A percentile compares a stretch with the other conserved stretches of the same genome.
These are phyloP conservation scores for Suaeda aralocaspica DNA, from an alignment of 148 eudicot genomes.

Conservation along the genomic window DNA sequence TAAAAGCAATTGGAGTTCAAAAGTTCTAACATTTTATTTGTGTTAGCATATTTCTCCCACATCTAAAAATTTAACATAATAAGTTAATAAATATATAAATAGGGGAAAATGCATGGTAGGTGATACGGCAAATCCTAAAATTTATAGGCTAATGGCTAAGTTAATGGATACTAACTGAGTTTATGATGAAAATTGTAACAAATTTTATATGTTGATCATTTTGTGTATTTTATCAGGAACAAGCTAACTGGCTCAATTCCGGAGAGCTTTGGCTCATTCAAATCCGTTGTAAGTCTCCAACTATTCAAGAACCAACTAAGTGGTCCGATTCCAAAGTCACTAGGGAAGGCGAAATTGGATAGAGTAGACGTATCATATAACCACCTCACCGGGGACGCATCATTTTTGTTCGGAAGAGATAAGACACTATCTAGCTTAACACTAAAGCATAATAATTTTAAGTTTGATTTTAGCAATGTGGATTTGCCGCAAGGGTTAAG, in stretches of 20 bases:
- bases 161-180: too few relatives aligned
- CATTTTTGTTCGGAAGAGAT: slow-evolving; percentile 11
- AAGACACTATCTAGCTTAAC: neutral
- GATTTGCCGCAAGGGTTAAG: slow-evolving; percentile 23
- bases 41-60: too few relatives aligned
- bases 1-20: too few relatives aligned
- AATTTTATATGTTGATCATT: too few relatives aligned
- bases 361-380: slow-evolving; percentile 35
- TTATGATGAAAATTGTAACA: too few relatives aligned
- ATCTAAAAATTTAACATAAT: too few relatives aligned
- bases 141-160: too few relatives aligned
- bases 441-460: slow-evolving; percentile 31
- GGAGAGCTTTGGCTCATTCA: slow-evolving; percentile 34
- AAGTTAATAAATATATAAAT: too few relatives aligned
- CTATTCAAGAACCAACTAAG: slow-evolving; percentile 27
- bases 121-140: too few relatives aligned
- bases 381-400: slow-evolving; percentile 33
- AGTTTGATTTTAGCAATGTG: slow-evolving; percentile 35
- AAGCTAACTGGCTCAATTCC: slow-evolving; percentile 50
- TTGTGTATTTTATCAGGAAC: too few relatives aligned
- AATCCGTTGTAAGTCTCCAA: neutral
- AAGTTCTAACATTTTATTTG: too few relatives aligned
- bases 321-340: slow-evolving; percentile 41
- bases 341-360: slow-evolving; percentile 24
- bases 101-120: too few relatives aligned